phyloP scores from a whole-genome alignment of 495 filamentous ascomycete genomes.

The Penicillium simplicissimum region DNA sequence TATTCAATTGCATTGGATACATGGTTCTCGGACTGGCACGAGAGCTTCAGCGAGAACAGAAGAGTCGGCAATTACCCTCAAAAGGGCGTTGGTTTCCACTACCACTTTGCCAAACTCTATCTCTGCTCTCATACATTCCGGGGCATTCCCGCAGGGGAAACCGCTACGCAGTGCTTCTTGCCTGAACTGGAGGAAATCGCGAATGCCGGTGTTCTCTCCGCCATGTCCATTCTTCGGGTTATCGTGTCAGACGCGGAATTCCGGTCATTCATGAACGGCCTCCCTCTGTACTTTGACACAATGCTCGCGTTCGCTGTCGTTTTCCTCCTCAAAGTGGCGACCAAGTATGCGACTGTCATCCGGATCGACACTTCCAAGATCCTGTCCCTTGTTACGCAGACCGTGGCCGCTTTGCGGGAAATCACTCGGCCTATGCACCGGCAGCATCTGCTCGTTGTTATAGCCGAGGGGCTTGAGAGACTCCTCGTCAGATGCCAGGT shows the following conservation, averaged over 20 bases:
- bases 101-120: conserved; percentile 37
- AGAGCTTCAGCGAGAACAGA: conserved; percentile 26
- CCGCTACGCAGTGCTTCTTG: conserved; percentile 11
- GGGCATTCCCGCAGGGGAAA: conserved; percentile 19
- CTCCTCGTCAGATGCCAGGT: conserved; percentile 25
- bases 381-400: conserved; percentile 29
- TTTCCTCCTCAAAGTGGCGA: conserved; percentile 38
- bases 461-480: conserved; percentile 27
- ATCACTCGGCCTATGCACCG: conserved; percentile 30
- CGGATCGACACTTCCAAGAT: conserved; percentile 33
- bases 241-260: conserved; percentile 32
- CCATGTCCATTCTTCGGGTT: conserved; percentile 34
- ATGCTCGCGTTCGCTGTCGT: conserved; percentile 42
- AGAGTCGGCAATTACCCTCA: conserved; percentile 34
- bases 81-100: conserved; percentile 36
- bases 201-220: conserved; percentile 31
- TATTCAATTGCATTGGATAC: conserved; percentile 33
- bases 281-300: conserved; percentile 37
- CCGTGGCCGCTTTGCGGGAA: conserved; percentile 26
- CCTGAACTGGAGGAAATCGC: conserved; percentile 36
- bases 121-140: conserved; percentile 40
- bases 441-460: conserved; percentile 31
- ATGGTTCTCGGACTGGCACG: conserved; percentile 36
- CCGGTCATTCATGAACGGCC: conserved; percentile 33
- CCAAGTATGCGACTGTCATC: conserved; percentile 24